Evolutionary conservation across 192 early-diverging fungal species (phyloP).

Genomic region (Coemansia sp.): DNA sequence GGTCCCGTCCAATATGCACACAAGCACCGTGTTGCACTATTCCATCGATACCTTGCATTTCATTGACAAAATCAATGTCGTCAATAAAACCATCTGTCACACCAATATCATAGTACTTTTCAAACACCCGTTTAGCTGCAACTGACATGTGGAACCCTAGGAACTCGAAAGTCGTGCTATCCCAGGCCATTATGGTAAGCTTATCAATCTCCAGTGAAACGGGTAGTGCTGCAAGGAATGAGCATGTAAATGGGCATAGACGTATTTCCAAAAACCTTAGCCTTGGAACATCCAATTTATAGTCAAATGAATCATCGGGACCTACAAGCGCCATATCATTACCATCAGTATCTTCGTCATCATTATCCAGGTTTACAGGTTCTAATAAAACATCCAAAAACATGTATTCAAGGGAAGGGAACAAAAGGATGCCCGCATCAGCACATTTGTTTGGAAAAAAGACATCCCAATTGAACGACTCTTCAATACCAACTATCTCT

Average conservation of each 20-base stretch:
- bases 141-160: neutral
- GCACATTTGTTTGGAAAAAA: neutral
- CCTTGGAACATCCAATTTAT: neutral
- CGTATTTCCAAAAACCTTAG: neutral
- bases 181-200: neutral
- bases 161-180: neutral
- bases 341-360: neutral
- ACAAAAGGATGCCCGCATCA: neutral
- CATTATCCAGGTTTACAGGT: neutral
- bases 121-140: neutral
- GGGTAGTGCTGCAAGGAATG: too few species aligned
- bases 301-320: neutral
- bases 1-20: neutral
- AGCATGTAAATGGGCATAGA: neutral
- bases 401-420: neutral
- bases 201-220: neutral
- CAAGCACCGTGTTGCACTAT: neutral
- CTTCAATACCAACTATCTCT: neutral
- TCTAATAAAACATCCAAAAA: neutral
- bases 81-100: neutral
- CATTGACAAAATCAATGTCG: neutral
- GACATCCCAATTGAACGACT: neutral
- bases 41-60: neutral
- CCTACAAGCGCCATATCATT: neutral
- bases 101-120: neutral